These are phyloP conservation scores for Cicer arietinum DNA, from an alignment of 306 rosid genomes.

Conservation along the genomic window DNA sequence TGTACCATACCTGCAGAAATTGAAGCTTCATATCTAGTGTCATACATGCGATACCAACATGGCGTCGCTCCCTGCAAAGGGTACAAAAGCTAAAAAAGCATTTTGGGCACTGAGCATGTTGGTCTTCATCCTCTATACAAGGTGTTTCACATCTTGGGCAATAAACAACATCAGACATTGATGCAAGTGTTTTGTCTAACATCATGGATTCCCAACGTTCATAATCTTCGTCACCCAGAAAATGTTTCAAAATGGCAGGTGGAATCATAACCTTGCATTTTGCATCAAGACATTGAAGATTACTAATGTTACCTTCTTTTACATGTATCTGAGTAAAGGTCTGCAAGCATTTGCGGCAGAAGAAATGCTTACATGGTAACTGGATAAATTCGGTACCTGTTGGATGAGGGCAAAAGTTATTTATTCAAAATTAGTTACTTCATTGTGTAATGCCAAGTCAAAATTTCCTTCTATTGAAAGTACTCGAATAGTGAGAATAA, in stretches of 20 bases:
- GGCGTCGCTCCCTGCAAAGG: conserved; percentile 84
- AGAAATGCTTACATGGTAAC: conserved; percentile 84
- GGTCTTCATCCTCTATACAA: conserved; percentile 82
- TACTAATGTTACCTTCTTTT: conserved; percentile 80
- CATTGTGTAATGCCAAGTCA: too few relatives aligned
- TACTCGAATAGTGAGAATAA: not conserved
- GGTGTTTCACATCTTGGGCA: conserved; percentile 95
- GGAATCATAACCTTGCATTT: conserved; percentile 77
- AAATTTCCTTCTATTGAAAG: too few relatives aligned
- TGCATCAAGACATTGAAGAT: conserved; percentile 73
- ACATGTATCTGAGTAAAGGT: conserved; percentile 75
- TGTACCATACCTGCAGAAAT: conserved; percentile 67
- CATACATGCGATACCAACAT: conserved; percentile 81
- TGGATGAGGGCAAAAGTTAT: conserved; percentile 26
- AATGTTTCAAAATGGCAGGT: conserved; percentile 69
- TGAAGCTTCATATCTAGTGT: conserved; percentile 72
- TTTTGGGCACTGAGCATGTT: conserved; percentile 83
- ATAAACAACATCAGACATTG: conserved; percentile 79
- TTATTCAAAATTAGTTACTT: not conserved
- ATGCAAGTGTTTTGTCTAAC: conserved; percentile 74
- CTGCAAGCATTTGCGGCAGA: conserved; percentile 86
- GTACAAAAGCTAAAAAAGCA: conserved; percentile 92
- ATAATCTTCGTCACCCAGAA: conserved; percentile 70
- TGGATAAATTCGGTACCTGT: conserved; percentile 70
- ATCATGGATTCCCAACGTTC: conserved; percentile 85